Base-by-base conservation (phyloP, 192 early-diverging fungal species). In the Obelidium mucronatum region DNA sequence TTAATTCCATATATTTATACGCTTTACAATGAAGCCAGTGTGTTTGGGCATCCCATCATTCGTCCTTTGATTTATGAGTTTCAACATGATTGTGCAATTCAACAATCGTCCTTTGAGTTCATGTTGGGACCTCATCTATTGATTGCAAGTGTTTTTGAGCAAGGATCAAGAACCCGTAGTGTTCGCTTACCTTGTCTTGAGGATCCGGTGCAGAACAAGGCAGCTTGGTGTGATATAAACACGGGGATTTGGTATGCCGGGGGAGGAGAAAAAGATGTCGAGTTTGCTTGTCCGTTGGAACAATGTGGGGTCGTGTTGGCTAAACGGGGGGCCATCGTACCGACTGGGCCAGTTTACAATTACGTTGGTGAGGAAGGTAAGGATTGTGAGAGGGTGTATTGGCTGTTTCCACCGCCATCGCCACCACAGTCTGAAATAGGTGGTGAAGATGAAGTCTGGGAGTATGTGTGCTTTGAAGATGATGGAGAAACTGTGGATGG, bases 1-100 rank as follows among this genome's bases (percentile, higher is more conserved):
- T 55, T 88, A 26, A 76, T 90, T 37, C 89, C 89, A 2, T 88
- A 90, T 71, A 58, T 90, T 0, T 90, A 90, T 74, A 77, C 78
- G 11, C 71, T 87, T 4, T 62, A 77, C 37, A 51, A 85, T 54
- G 80, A 87, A 51, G 77, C 80, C 15, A 34, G 62, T 48, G 40
- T 56, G 11, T 65, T 52, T 2, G 82, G 81, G 35, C 36, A 61
- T 22, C 89, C 89, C 13, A 58, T 89, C 13, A 78, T 88, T 31
- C 83, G 89, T 31, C 89, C 89, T 0, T 58, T 83, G 5, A 74
- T 90, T 51, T 88, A 82, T 33, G 75, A 90, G 72, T 89, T 86
- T 44, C 85, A 81, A 40, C 51, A 82, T 36, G 89, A 90, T 62
- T 62, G 58, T 4, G 24, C 62, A 1, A 78, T 78, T 1, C 78